A percentile compares a stretch with the other conserved stretches of the same genome.
Evolutionary conservation across 2,329 filamentous ascomycete species (phyloP).

Genomic region (Septoria linicola): DNA sequence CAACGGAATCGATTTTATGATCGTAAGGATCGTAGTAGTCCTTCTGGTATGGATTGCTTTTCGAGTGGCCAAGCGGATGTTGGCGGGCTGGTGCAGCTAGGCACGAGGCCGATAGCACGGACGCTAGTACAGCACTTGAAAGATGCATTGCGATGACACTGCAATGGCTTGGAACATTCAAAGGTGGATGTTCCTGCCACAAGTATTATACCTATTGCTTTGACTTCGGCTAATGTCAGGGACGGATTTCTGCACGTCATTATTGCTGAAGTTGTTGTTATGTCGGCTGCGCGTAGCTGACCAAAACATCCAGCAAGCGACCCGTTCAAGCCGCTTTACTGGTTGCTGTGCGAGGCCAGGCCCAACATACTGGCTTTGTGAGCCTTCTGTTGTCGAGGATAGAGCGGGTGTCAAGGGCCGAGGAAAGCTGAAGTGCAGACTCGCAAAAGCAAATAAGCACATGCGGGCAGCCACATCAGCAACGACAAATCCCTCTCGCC

Average conservation of each 20-base stretch:
- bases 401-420: conserved; percentile 7
- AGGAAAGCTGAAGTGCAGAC: neutral
- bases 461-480: neutral
- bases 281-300: neutral
- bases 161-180: neutral
- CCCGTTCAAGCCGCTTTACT: neutral
- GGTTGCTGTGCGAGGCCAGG: neutral
- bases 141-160: conserved; percentile 7
- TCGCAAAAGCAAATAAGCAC: neutral
- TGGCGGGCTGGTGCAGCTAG: conserved; percentile 38
- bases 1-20: conserved; percentile 60
- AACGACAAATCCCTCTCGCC: neutral
- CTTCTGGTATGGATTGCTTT: conserved; percentile 57
- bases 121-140: neutral
- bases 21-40: conserved; percentile 62
- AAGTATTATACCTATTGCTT: conserved; percentile 2
- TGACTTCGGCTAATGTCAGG: conserved; percentile 5
- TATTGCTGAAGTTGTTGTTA: neutral
- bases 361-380: neutral
- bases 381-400: neutral
- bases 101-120: conserved; percentile 21
- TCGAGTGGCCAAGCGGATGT: conserved; percentile 36
- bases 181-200: neutral
- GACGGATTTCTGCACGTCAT: neutral
- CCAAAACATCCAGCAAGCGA: neutral